phyloP scores from a whole-genome alignment of 805 yeast species.

The Tetrapisispora pingtungensis region DNA sequence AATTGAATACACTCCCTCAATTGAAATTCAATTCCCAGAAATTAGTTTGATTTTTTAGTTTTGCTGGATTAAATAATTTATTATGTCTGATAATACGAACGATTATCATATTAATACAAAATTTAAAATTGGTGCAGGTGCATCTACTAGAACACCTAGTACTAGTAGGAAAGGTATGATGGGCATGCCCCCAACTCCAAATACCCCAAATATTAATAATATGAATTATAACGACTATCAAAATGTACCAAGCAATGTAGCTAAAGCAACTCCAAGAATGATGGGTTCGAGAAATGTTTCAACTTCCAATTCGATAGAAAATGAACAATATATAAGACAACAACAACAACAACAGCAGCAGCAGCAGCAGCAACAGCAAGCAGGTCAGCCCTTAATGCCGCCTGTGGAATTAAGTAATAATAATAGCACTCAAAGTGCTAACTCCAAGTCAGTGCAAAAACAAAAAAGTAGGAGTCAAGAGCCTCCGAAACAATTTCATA shows the following conservation, averaged over 20 bases:
- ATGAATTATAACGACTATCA: not conserved
- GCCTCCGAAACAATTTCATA: constrained; percentile 43
- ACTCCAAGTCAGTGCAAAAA: not conserved
- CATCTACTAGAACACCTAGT: not conserved
- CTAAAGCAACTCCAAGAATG: constrained; percentile 29
- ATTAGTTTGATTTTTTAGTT: not conserved
- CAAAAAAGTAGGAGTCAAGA: constrained; percentile 1
- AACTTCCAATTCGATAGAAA: not conserved
- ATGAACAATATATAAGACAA: constrained; percentile 4
- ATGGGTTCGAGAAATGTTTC: constrained; percentile 17
- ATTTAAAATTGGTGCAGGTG: constrained; percentile 22
- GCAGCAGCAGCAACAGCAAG: constrained; percentile 7
- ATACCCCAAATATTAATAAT: not conserved
- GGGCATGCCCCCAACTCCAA: not conserved
- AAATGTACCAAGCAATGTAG: constrained; percentile 13
- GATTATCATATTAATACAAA: constrained; percentile 24
- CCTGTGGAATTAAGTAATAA: constrained; percentile 4
- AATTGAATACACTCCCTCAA: too few relatives aligned
- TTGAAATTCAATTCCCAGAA: too few relatives aligned
- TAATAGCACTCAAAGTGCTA: not conserved
- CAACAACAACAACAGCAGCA: constrained; percentile 7
- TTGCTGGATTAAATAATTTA: too few relatives aligned
- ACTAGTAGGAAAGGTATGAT: not conserved
- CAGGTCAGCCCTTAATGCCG: constrained; percentile 4
- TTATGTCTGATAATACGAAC: constrained; percentile 3